Conservation (phyloP, 2,329 filamentous ascomycete species). For the Ciborinia camelliae region DNA sequence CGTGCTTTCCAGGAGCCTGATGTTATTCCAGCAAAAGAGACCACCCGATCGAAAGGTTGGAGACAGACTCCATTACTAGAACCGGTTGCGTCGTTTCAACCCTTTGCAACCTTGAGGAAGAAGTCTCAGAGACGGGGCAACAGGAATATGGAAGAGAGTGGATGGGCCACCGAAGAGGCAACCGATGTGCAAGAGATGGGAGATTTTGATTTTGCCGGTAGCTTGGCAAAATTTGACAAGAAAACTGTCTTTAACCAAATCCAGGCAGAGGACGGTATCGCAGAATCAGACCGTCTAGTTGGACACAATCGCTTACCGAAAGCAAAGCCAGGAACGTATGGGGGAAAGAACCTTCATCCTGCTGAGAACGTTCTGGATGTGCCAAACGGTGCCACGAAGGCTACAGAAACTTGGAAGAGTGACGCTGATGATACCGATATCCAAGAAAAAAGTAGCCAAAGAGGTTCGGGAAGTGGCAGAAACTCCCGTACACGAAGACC, state of each 20-base stretch:
- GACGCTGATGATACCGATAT: slow-evolving; percentile 61
- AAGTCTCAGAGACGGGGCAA: slow-evolving; percentile 47
- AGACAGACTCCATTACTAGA: slow-evolving; percentile 64
- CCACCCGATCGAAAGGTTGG: slow-evolving; percentile 60
- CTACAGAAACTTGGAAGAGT: slow-evolving; percentile 59
- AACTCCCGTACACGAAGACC: slow-evolving; percentile 33
- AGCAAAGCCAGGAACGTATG: slow-evolving; percentile 62
- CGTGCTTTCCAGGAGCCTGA: slow-evolving; percentile 38
- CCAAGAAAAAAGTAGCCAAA: slow-evolving; percentile 31
- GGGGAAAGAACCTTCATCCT: slow-evolving; percentile 87
- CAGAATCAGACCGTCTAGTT: slow-evolving; percentile 88
- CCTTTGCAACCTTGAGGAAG: slow-evolving; percentile 61
- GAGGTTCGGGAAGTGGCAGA: slow-evolving; percentile 42
- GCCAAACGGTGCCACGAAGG: slow-evolving; percentile 38
- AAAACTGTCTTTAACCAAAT: slow-evolving; percentile 88
- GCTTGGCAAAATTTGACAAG: slow-evolving; percentile 94
- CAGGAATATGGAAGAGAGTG: slow-evolving; percentile 58
- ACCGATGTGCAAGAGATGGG: slow-evolving; percentile 91
- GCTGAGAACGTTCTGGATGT: slow-evolving; percentile 85
- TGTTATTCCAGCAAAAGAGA: slow-evolving; percentile 44
- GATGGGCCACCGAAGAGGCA: slow-evolving; percentile 94
- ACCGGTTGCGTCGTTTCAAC: slow-evolving; percentile 60
- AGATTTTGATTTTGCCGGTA: slow-evolving; percentile 90
- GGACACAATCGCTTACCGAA: slow-evolving; percentile 73
- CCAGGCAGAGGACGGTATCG: slow-evolving; percentile 78